Conservation (phyloP, 495 filamentous ascomycete genomes). For the Aspergillus hancockii region DNA sequence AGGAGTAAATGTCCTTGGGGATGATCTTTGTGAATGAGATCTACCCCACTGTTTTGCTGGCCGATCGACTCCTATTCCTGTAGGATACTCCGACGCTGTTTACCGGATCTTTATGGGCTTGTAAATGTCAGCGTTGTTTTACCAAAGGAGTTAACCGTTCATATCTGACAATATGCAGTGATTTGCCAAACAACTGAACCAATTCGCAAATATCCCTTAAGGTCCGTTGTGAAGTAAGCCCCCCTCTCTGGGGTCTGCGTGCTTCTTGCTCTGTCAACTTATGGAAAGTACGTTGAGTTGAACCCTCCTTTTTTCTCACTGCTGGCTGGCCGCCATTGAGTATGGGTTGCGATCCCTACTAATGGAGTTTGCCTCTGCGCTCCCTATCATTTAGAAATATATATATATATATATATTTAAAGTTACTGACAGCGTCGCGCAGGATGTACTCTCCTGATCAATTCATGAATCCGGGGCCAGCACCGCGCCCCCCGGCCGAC, state of each 20-base stretch:
- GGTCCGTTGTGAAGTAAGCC: not conserved
- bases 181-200: not conserved
- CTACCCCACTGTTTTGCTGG: slow-evolving; percentile 2
- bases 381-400: not conserved
- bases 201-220: not conserved
- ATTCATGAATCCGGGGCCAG: slow-evolving; percentile 97
- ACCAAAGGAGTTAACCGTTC: not conserved
- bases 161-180: not conserved
- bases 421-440: slow-evolving; percentile 16
- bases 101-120: not conserved
- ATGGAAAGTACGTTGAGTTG: slow-evolving; percentile 40
- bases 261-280: slow-evolving; percentile 23
- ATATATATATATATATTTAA: no score
- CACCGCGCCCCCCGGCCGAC: slow-evolving; percentile 84
- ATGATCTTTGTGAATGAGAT: not conserved
- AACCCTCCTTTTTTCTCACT: not conserved
- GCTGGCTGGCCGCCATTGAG: not conserved
- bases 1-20: not conserved
- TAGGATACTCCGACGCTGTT: not conserved
- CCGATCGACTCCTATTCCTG: not conserved
- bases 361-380: not conserved
- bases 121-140: not conserved
- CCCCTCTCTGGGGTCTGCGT: not conserved
- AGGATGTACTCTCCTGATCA: slow-evolving; percentile 67
- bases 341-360: not conserved